phyloP scores from a whole-genome alignment of 2,329 filamentous ascomycete genomes.

The Aspergillus caelatus region DNA sequence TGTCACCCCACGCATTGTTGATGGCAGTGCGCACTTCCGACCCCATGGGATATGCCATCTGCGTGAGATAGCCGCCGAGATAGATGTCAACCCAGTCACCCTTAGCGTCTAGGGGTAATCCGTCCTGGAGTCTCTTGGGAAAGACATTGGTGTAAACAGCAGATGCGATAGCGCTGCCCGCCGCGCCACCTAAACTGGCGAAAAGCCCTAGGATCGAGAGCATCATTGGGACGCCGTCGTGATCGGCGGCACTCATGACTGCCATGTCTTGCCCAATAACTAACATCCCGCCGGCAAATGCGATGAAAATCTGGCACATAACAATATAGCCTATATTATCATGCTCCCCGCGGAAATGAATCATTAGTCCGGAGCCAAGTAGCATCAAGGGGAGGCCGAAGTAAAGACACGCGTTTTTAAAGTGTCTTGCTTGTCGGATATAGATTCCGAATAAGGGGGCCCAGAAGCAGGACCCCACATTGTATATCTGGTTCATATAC shows the following conservation, averaged over 20 bases:
- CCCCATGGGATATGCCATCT: slow-evolving; percentile 28
- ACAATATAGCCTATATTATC: slow-evolving; percentile 54
- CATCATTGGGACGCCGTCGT: slow-evolving; percentile 55
- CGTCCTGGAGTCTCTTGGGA: not conserved
- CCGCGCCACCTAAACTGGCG: slow-evolving; percentile 36
- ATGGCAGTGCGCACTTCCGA: slow-evolving; percentile 32
- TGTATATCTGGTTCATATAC: slow-evolving; percentile 55
- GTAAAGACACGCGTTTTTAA: slow-evolving; percentile 55
- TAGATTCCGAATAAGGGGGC: slow-evolving; percentile 52
- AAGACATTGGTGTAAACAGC: not conserved
- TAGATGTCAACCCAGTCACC: not conserved
- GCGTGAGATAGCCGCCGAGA: not conserved
- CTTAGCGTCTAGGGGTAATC: not conserved
- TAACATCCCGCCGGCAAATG: slow-evolving; percentile 55
- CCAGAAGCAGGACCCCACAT: slow-evolving; percentile 58
- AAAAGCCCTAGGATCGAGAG: slow-evolving; percentile 39
- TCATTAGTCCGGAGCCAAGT: slow-evolving; percentile 58
- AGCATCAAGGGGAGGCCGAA: slow-evolving; percentile 56
- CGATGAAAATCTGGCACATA: slow-evolving; percentile 60
- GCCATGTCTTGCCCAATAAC: slow-evolving; percentile 61
- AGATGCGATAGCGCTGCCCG: slow-evolving; percentile 25
- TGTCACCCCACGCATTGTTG: slow-evolving; percentile 38
- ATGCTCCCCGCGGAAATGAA: slow-evolving; percentile 56
- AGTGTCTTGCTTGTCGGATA: slow-evolving; percentile 53
- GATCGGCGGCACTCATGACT: slow-evolving; percentile 58